Percentiles rank a stretch among this genome's conserved stretches.
Evolutionary conservation across 2,329 filamentous ascomycete species (phyloP).

Genomic region (Chrysosporium queenslandicum): DNA sequence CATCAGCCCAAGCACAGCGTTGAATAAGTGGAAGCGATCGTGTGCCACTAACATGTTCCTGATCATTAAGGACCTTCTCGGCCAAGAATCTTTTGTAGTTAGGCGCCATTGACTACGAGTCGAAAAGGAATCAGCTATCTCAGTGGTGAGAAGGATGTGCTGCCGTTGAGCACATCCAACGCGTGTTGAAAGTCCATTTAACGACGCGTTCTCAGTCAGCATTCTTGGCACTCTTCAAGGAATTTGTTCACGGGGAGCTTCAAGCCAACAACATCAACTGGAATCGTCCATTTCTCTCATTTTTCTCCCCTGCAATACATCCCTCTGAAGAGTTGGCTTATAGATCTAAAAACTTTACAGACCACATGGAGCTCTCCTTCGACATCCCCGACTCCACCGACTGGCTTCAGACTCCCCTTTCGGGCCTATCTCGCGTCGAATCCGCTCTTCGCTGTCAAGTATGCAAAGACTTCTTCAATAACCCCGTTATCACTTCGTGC

Average conservation of each 20-base stretch:
- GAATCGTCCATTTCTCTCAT: neutral
- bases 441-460: conserved; percentile 85
- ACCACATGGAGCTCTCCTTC: conserved; percentile 30
- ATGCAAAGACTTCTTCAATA: conserved; percentile 94
- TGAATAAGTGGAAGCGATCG: neutral
- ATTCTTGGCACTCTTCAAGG: conserved; percentile 6
- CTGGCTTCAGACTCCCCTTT: conserved; percentile 41
- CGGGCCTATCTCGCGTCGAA: conserved; percentile 50
- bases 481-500: conserved; percentile 90
- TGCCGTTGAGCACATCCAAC: conserved; percentile 21
- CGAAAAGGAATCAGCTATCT: no score
- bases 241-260: neutral
- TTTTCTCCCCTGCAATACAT: no score
- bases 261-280: neutral
- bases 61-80: conserved; percentile 64
- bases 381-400: conserved; percentile 39
- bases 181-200: conserved; percentile 22
- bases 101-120: conserved; percentile 30
- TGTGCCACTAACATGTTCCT: conserved; percentile 51
- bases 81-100: conserved; percentile 65
- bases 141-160: no score
- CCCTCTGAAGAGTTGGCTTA: no score
- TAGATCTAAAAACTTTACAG: no score
- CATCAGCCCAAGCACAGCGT: conserved; percentile 12
- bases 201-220: conserved; percentile 6